Percentiles rank a stretch among this genome's conserved stretches.
phyloP scores from a whole-genome alignment of 2,329 filamentous ascomycete genomes.

The Ceratocystis albifundus region DNA sequence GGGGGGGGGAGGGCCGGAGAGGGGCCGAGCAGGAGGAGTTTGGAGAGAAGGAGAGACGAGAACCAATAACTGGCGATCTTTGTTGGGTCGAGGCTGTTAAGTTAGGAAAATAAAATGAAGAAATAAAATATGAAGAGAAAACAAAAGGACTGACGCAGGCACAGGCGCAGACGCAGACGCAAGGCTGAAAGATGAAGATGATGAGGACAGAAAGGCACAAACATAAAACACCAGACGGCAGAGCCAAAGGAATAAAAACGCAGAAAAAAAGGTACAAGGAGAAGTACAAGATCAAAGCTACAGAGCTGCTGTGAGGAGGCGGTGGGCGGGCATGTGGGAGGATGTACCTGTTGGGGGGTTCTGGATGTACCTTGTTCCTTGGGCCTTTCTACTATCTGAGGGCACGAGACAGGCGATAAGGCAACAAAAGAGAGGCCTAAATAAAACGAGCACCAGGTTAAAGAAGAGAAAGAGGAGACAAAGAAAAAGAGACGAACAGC shows the following conservation, averaged over 20 bases:
- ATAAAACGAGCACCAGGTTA: background rate
- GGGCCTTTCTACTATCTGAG: background rate
- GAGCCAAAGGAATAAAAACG: background rate
- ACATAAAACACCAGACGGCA: constrained; percentile 5
- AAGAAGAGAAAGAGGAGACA: too few species aligned
- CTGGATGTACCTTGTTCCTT: background rate
- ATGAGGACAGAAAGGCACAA: constrained; percentile 8
- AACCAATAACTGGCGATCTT: background rate
- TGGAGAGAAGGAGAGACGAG: background rate
- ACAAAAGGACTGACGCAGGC: too few species aligned
- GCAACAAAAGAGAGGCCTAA: background rate
- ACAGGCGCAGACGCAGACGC: background rate
- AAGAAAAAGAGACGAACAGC: background rate
- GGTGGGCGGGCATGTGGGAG: background rate
- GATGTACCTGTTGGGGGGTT: background rate
- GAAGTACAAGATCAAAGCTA: background rate
- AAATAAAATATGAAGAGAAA: background rate
- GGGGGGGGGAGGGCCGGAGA: constrained; percentile 3
- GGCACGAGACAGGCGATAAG: background rate
- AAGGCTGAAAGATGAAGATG: background rate
- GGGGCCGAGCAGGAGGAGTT: background rate
- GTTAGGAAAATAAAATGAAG: background rate
- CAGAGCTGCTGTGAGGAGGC: background rate
- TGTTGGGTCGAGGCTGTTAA: background rate
- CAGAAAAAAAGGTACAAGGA: background rate